phyloP scores from a whole-genome alignment of 768 basidiomycete genomes.

The Lactarius deliciosus region DNA sequence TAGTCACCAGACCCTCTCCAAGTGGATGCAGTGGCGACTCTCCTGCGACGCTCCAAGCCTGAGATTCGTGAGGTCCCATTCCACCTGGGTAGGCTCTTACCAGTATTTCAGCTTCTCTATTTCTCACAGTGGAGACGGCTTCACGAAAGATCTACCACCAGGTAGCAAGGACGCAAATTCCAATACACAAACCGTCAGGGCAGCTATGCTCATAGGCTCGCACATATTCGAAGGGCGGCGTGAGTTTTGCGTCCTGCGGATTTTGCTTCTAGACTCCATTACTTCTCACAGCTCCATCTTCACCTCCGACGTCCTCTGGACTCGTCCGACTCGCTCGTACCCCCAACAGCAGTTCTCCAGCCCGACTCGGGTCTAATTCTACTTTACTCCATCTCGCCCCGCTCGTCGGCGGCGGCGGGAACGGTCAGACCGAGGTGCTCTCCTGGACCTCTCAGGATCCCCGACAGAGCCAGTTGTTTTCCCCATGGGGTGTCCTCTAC shows the following conservation, averaged over 20 bases:
- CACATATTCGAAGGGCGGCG: not conserved
- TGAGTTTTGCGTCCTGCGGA: not conserved
- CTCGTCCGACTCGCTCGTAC: too few species aligned
- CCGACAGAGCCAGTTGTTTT: slow-evolving; percentile 80
- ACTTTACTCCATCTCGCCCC: too few species aligned
- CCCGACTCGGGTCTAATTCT: too few species aligned
- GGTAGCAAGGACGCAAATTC: not conserved
- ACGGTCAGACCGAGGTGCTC: slow-evolving; percentile 53
- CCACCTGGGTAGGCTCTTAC: not conserved
- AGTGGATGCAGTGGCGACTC: not conserved
- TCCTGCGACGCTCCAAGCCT: slow-evolving; percentile 1
- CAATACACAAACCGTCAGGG: not conserved
- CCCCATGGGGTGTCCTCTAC: slow-evolving; percentile 76
- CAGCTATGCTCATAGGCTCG: not conserved
- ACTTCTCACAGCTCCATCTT: not conserved
- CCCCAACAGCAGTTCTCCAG: too few species aligned
- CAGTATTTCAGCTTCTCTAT: not conserved
- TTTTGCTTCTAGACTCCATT: not conserved
- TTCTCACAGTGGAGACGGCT: not conserved
- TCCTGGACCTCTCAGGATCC: slow-evolving; percentile 88
- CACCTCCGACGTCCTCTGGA: not conserved
- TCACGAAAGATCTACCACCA: not conserved
- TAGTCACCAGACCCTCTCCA: not conserved
- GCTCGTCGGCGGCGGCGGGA: too few species aligned
- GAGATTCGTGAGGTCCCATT: not conserved